Evolutionary conservation across 306 rosid genomes (phyloP).

Genomic region (Cercis canadensis): DNA sequence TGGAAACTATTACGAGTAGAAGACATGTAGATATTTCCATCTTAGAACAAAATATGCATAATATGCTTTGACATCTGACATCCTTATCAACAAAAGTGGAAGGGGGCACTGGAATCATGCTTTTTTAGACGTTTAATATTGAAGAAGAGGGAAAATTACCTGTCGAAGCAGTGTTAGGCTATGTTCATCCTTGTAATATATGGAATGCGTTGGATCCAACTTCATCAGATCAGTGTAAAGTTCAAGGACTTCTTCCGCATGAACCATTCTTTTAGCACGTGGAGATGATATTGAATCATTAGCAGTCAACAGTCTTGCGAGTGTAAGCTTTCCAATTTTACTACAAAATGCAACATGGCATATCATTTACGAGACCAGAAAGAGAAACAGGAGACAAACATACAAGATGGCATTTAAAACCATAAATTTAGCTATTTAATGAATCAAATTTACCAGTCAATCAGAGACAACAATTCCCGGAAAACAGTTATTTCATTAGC

Average conservation of each 20-base stretch:
- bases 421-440: constrained; percentile 15
- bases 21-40: constrained; percentile 16
- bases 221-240: constrained; percentile 70
- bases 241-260: constrained; percentile 67
- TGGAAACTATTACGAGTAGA: constrained; percentile 7
- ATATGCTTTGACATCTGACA: constrained; percentile 26
- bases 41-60: constrained; percentile 1
- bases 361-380: constrained; percentile 5
- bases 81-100: constrained; percentile 7
- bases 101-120: not conserved
- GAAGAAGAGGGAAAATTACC: constrained; percentile 48
- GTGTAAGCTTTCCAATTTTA: constrained; percentile 90
- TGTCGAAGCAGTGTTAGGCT: constrained; percentile 54
- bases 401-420: constrained; percentile 26
- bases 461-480: constrained; percentile 65
- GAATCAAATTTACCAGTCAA: constrained; percentile 60
- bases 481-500: constrained; percentile 65
- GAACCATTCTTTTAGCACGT: constrained; percentile 44
- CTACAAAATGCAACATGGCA: constrained; percentile 49
- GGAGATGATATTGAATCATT: constrained; percentile 59
- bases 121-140: constrained; percentile 15
- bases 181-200: constrained; percentile 66
- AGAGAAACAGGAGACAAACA: constrained; percentile 24
- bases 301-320: constrained; percentile 86
- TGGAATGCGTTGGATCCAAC: constrained; percentile 68